A percentile compares a stretch with the other conserved stretches of the same genome.
These are phyloP conservation scores for Coniella vitis DNA, from an alignment of 2,329 filamentous ascomycete species.

Conservation along the genomic window DNA sequence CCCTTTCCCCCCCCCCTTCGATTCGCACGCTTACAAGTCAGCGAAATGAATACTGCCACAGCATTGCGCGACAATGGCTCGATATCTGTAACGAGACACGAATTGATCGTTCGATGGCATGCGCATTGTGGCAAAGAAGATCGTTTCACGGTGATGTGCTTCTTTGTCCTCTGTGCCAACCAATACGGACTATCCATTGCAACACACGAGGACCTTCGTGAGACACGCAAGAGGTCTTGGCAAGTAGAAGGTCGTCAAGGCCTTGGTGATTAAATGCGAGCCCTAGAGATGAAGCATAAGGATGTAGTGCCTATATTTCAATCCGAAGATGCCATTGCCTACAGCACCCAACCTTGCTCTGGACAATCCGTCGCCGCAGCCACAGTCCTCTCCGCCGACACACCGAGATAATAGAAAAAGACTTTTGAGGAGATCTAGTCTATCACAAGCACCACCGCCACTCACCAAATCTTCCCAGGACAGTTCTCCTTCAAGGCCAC, in stretches of 20 bases:
- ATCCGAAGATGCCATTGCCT: not conserved
- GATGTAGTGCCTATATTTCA: not conserved
- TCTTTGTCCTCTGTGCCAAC: not conserved
- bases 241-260: not conserved
- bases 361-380: not conserved
- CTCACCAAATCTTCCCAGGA: not conserved
- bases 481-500: not conserved
- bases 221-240: not conserved
- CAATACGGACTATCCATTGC: not conserved
- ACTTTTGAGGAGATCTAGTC: not conserved
- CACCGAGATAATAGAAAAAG: not conserved
- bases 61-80: not conserved
- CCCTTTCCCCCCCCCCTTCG: too few species aligned
- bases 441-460: not conserved
- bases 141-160: not conserved
- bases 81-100: constrained; percentile 2
- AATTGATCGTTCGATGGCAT: constrained; percentile 1
- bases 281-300: not conserved
- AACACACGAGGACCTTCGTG: not conserved
- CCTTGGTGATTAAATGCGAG: not conserved
- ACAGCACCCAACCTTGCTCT: not conserved
- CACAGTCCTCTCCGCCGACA: constrained; percentile 3
- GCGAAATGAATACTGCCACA: not conserved
- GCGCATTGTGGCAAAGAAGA: not conserved
- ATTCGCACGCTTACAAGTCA: not conserved